Evolutionary conservation across 1,284 basidiomycete species (phyloP).

Genomic region (Puccinia polysora): DNA sequence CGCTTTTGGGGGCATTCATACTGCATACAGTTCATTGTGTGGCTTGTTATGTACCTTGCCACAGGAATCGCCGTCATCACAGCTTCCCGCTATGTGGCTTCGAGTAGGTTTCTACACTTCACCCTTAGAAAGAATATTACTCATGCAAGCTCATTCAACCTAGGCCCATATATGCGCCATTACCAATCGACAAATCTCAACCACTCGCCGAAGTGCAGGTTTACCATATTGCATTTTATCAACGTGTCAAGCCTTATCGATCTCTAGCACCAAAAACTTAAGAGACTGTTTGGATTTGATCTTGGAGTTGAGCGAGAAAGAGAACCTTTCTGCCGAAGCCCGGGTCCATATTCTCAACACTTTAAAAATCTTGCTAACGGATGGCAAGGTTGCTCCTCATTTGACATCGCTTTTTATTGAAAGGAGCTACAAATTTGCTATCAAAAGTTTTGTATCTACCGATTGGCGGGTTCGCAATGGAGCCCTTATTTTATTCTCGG

Average conservation of each 20-base stretch:
- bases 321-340: constrained; percentile 12
- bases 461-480: constrained; percentile 42
- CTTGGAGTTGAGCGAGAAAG: constrained; percentile 10
- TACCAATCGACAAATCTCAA: constrained; percentile 35
- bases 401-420: constrained; percentile 33
- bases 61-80: constrained; percentile 1
- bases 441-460: constrained; percentile 30
- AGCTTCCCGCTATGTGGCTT: constrained; percentile 24
- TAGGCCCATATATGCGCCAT: constrained; percentile 35
- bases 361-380: constrained; percentile 37
- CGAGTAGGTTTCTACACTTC: neutral
- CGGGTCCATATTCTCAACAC: constrained; percentile 37
- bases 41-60: constrained; percentile 17
- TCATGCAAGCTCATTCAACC: neutral
- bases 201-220: constrained; percentile 42
- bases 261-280: neutral
- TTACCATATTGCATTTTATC: constrained; percentile 41
- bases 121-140: neutral
- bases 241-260: constrained; percentile 36
- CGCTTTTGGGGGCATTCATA: constrained; percentile 38
- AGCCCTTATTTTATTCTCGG: constrained; percentile 41
- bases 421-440: constrained; percentile 33
- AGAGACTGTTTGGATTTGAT: constrained; percentile 8
- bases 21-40: constrained; percentile 22
- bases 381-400: constrained; percentile 19